Conservation (phyloP, 768 basidiomycete genomes). For the Tulasnella sp. region DNA sequence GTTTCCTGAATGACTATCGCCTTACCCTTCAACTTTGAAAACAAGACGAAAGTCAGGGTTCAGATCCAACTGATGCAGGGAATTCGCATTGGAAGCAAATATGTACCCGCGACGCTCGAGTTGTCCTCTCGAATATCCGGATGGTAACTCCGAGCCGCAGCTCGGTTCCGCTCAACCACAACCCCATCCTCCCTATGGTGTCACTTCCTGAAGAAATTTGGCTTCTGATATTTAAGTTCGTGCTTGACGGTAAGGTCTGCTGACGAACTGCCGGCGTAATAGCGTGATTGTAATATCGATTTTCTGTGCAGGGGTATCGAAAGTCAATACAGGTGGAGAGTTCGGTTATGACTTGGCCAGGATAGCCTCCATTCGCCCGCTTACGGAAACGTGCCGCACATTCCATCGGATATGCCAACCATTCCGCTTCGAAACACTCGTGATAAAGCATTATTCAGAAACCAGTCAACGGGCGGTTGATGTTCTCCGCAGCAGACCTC, state of each 20-base stretch:
- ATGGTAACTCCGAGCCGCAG: not conserved
- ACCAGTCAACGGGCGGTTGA: not conserved
- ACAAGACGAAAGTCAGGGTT: too few relatives aligned
- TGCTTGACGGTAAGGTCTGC: not conserved
- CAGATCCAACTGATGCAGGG: too few relatives aligned
- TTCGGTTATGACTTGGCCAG: not conserved
- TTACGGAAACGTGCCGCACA: not conserved
- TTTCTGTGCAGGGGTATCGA: not conserved
- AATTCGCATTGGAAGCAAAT: too few relatives aligned
- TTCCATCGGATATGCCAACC: not conserved
- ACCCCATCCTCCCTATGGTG: not conserved
- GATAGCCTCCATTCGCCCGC: not conserved
- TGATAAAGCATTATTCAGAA: not conserved
- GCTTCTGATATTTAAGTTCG: not conserved
- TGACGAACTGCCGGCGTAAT: not conserved
- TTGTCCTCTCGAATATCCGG: not conserved
- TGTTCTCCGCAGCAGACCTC: not conserved
- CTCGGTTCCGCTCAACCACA: not conserved
- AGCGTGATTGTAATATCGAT: not conserved
- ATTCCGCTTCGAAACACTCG: not conserved
- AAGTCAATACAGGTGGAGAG: not conserved
- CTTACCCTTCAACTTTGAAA: too few relatives aligned
- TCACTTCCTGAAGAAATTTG: not conserved
- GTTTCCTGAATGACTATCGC: too few relatives aligned
- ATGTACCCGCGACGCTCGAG: too few relatives aligned